Evolutionary conservation across 2,329 filamentous ascomycete species (phyloP).

Genomic region (Scopulariopsis brevicaulis): DNA sequence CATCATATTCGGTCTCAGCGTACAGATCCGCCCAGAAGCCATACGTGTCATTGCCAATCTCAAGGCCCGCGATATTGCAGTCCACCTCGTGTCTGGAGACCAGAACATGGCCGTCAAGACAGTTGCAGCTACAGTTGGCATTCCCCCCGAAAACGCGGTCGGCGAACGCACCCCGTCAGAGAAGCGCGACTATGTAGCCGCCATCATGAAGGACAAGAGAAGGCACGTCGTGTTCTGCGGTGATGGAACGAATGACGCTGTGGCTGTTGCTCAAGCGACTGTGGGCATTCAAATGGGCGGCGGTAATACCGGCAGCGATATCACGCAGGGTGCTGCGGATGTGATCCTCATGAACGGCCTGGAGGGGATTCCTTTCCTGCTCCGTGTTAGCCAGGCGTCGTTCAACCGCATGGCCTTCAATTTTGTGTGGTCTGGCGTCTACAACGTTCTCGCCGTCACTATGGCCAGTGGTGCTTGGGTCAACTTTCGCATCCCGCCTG

Average conservation of each 20-base stretch:
- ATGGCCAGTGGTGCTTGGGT: conserved; percentile 48
- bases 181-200: conserved; percentile 40
- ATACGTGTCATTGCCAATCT: conserved; percentile 30
- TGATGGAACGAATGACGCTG: conserved; percentile 54
- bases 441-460: conserved; percentile 50
- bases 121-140: conserved; percentile 30
- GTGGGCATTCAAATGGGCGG: conserved; percentile 48
- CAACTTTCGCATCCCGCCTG: conserved; percentile 33
- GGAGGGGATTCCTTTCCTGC: conserved; percentile 34
- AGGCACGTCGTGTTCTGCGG: conserved; percentile 42
- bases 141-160: conserved; percentile 22
- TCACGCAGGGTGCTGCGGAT: conserved; percentile 43
- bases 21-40: conserved; percentile 24
- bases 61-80: conserved; percentile 28
- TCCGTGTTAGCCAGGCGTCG: conserved; percentile 29
- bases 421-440: conserved; percentile 49
- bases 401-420: conserved; percentile 42
- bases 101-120: conserved; percentile 32
- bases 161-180: conserved; percentile 36
- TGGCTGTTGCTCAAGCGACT: conserved; percentile 46
- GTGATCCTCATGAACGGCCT: conserved; percentile 44
- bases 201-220: conserved; percentile 17
- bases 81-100: conserved; percentile 48
- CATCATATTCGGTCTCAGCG: conserved; percentile 37
- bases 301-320: conserved; percentile 30